A percentile compares a stretch with the other conserved stretches of the same genome.
These are phyloP conservation scores for Penicillium paxilli DNA, from an alignment of 495 filamentous ascomycete species.

Conservation along the genomic window DNA sequence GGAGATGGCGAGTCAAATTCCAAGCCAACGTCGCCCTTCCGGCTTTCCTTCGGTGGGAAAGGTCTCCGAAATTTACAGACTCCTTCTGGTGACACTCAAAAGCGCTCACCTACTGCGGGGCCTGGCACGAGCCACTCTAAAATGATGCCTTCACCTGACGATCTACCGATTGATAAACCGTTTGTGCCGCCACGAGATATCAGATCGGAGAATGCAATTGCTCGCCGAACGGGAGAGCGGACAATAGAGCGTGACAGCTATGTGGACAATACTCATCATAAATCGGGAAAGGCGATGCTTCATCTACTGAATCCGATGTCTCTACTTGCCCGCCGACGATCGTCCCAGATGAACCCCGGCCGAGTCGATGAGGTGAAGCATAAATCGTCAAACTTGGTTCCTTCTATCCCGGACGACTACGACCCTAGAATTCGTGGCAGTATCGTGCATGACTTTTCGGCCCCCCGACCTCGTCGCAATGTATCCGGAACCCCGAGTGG, in stretches of 20 bases:
- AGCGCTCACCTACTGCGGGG: conserved; percentile 30
- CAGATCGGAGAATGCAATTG: conserved; percentile 19
- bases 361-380: conserved; percentile 50
- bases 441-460: conserved; percentile 87
- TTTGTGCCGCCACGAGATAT: conserved; percentile 26
- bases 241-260: conserved; percentile 31
- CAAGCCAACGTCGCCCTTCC: conserved; percentile 40
- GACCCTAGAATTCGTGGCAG: conserved; percentile 85
- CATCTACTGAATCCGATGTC: conserved; percentile 70
- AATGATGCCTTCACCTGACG: conserved; percentile 37
- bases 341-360: conserved; percentile 44
- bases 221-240: conserved; percentile 33
- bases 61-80: conserved; percentile 22
- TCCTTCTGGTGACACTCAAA: conserved; percentile 20
- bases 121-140: conserved; percentile 32
- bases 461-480: conserved; percentile 65
- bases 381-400: conserved; percentile 50
- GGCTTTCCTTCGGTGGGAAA: conserved; percentile 35
- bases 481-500: conserved; percentile 40
- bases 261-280: conserved; percentile 34
- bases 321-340: conserved; percentile 59
- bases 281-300: conserved; percentile 59
- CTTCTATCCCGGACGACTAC: conserved; percentile 67
- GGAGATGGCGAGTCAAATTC: conserved; percentile 30
- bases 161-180: conserved; percentile 28